Percentiles rank a stretch among this genome's conserved stretches.
Evolutionary conservation across 495 filamentous ascomycete genomes (phyloP).

Genomic region (Hypoxylon intermedium): DNA sequence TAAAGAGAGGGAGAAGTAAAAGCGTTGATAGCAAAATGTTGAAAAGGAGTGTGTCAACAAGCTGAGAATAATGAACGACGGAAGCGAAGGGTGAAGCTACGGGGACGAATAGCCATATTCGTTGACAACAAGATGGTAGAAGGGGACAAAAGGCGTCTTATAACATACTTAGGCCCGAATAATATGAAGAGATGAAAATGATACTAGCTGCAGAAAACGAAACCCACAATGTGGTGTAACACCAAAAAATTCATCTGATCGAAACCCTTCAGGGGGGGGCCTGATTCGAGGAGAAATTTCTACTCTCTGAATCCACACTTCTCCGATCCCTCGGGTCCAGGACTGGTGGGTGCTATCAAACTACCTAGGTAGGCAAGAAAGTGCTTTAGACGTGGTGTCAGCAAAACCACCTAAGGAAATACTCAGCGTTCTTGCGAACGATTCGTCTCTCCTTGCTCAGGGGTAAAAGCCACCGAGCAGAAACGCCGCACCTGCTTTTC

Average conservation of each 20-base stretch:
- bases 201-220: neutral
- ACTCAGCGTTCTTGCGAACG: too few relatives aligned
- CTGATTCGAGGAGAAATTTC: slow-evolving; percentile 22
- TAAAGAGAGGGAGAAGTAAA: slow-evolving; percentile 17
- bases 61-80: slow-evolving; percentile 6
- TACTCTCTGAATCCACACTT: neutral
- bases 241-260: neutral
- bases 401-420: neutral
- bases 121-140: neutral
- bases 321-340: neutral
- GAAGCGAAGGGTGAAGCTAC: slow-evolving; percentile 1
- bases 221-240: slow-evolving; percentile 13
- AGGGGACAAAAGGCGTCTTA: neutral
- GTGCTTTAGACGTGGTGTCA: too few relatives aligned
- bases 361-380: too few relatives aligned
- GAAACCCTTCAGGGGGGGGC: neutral
- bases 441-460: neutral
- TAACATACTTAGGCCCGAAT: neutral
- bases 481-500: neutral
- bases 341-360: neutral
- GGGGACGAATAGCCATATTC: neutral
- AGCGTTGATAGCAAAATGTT: neutral
- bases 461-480: neutral
- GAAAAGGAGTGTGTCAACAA: slow-evolving; percentile 3
- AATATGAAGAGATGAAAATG: neutral